A percentile compares a stretch with the other conserved stretches of the same genome.
These are phyloP conservation scores for Clathrospora elynae DNA, from an alignment of 2,329 filamentous ascomycete genomes.

Conservation along the genomic window DNA sequence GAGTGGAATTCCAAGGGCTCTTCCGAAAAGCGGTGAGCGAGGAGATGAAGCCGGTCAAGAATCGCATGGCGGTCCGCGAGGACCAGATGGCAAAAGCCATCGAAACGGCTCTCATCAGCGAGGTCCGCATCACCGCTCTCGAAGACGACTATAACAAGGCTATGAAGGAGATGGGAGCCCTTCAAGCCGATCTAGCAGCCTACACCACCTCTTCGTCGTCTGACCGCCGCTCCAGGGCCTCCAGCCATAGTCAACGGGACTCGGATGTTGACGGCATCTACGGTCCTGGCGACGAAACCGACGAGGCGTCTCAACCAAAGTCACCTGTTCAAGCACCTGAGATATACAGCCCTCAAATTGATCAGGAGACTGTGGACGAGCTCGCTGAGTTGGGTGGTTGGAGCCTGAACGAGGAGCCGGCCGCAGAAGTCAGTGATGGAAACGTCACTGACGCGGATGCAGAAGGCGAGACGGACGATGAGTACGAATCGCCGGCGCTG, in stretches of 20 bases:
- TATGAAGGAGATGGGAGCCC: slow-evolving; percentile 3
- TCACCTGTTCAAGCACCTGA: slow-evolving; percentile 1
- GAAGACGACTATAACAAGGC: slow-evolving; percentile 1
- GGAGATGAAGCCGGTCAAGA: not conserved
- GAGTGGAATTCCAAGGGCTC: not conserved
- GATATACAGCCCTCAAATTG: slow-evolving; percentile 4
- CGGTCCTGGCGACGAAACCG: not conserved
- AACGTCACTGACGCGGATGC: slow-evolving; percentile 2
- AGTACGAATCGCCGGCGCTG: not conserved
- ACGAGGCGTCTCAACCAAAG: not conserved
- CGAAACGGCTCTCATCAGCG: not conserved
- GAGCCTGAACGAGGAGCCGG: not conserved
- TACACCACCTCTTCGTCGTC: not conserved
- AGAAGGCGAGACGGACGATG: slow-evolving; percentile 5
- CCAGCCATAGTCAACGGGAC: slow-evolving; percentile 1
- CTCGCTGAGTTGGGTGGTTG: slow-evolving; percentile 5
- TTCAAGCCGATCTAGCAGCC: not conserved
- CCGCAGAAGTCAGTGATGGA: not conserved
- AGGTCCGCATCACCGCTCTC: slow-evolving; percentile 2
- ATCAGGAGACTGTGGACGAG: not conserved
- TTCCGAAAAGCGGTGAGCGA: not conserved
- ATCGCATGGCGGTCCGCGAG: not conserved
- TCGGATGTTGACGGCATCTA: slow-evolving; percentile 1
- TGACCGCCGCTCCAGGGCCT: slow-evolving; percentile 2
- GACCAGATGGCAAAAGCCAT: slow-evolving; percentile 1